Evolutionary conservation across 768 basidiomycete genomes (phyloP).

Genomic region (Lactarius tabidus): DNA sequence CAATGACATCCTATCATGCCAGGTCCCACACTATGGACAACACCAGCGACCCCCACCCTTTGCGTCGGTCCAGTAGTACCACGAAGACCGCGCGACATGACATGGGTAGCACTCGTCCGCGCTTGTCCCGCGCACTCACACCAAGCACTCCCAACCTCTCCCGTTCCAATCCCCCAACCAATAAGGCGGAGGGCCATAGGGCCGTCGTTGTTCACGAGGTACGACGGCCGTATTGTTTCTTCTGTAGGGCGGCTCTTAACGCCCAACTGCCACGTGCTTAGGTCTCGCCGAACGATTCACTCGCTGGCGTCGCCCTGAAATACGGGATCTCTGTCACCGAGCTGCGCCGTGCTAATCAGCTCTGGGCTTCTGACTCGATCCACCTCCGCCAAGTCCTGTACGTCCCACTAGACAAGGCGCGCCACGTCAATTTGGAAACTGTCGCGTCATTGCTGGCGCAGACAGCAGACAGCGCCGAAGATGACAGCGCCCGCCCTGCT

Average conservation of each 20-base stretch:
- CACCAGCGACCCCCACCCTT: constrained; percentile 20
- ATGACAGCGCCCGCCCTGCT: background rate
- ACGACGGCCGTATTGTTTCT: constrained; percentile 22
- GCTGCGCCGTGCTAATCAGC: constrained; percentile 81
- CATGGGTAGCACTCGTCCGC: constrained; percentile 19
- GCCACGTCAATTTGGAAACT: constrained; percentile 39
- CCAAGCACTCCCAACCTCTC: constrained; percentile 6
- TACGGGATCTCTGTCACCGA: constrained; percentile 84
- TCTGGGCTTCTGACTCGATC: constrained; percentile 92
- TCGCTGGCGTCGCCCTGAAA: constrained; percentile 83
- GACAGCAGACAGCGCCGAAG: background rate
- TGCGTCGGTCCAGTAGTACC: constrained; percentile 21
- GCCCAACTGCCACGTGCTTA: background rate
- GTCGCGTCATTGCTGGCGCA: constrained; percentile 26
- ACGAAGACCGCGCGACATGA: constrained; percentile 14
- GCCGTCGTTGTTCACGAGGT: constrained; percentile 62
- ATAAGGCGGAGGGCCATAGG: constrained; percentile 12
- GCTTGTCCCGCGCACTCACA: constrained; percentile 19
- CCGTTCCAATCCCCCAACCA: background rate
- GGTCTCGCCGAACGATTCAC: constrained; percentile 72
- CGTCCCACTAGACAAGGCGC: constrained; percentile 66
- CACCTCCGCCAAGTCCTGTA: constrained; percentile 80
- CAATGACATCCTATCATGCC: constrained; percentile 19
- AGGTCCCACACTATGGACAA: constrained; percentile 29
- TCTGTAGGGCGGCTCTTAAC: background rate